These are phyloP conservation scores for Candida hungchunana DNA, from an alignment of 805 yeast species.

Conservation along the genomic window DNA sequence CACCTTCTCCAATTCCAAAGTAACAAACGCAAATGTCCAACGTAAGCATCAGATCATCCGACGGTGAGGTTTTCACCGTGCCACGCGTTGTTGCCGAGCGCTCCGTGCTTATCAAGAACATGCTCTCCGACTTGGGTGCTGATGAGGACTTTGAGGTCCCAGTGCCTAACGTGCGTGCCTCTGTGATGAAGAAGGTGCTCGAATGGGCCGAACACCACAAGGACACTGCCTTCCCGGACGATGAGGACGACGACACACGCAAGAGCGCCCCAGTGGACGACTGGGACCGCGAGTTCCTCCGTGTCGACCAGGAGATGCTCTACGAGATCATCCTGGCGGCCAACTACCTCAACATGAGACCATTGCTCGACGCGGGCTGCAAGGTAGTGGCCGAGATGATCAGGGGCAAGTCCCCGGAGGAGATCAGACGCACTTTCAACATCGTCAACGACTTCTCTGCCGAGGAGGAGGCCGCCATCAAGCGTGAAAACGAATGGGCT, in stretches of 20 bases:
- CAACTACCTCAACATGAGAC: conserved; percentile 70
- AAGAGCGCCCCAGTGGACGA: conserved; percentile 90
- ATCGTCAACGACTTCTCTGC: conserved; percentile 81
- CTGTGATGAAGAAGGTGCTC: conserved; percentile 82
- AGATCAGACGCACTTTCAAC: conserved; percentile 73
- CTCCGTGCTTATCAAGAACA: conserved; percentile 78
- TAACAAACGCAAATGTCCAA: conserved; percentile 26
- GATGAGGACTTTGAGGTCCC: conserved; percentile 80
- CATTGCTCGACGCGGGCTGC: conserved; percentile 73
- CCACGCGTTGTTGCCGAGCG: conserved; percentile 82
- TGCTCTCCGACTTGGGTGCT: conserved; percentile 67
- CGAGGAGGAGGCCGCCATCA: conserved; percentile 83
- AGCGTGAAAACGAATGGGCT: conserved; percentile 89
- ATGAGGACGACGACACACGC: conserved; percentile 78
- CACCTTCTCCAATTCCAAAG: not conserved
- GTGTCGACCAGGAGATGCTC: conserved; percentile 89
- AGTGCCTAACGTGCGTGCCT: conserved; percentile 83
- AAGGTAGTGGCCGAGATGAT: conserved; percentile 83
- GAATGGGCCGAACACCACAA: conserved; percentile 97
- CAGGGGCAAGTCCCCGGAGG: conserved; percentile 75
- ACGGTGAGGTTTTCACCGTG: conserved; percentile 74
- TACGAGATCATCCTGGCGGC: conserved; percentile 82
- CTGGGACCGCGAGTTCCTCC: conserved; percentile 92
- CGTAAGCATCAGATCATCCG: conserved; percentile 67
- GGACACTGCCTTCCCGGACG: conserved; percentile 71